Percentiles rank a stretch among this genome's conserved stretches.
phyloP scores from a whole-genome alignment of 1,284 basidiomycete species.

The Sparassis latifolia region DNA sequence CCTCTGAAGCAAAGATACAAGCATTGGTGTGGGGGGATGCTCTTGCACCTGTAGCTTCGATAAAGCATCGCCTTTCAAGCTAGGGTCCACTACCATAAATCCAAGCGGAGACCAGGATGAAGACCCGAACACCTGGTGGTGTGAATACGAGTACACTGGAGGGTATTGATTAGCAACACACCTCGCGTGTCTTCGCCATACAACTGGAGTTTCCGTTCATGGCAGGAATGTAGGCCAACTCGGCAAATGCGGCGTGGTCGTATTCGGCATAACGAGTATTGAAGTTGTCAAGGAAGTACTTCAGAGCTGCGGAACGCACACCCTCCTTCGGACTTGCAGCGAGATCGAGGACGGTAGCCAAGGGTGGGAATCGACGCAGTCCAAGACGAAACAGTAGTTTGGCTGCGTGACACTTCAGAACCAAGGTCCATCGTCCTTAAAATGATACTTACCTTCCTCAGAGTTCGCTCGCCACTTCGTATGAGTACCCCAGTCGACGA shows the following conservation, averaged over 20 bases:
- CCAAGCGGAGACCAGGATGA: conserved; percentile 70
- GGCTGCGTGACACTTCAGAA: conserved; percentile 40
- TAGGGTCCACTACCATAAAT: conserved; percentile 62
- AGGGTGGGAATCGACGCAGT: conserved; percentile 65
- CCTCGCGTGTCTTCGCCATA: conserved; percentile 66
- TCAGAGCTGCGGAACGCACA: conserved; percentile 54
- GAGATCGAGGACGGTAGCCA: conserved; percentile 61
- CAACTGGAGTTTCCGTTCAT: conserved; percentile 42
- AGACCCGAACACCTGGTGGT: conserved; percentile 64
- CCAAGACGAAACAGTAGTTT: conserved; percentile 82
- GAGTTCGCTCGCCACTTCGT: conserved; percentile 74
- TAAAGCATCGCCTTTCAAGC: conserved; percentile 45
- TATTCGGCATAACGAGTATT: conserved; percentile 60
- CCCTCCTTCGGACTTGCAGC: conserved; percentile 49
- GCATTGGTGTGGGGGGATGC: conserved; percentile 63
- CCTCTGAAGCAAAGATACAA: conserved; percentile 61
- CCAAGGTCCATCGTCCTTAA: neutral
- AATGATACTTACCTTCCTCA: conserved; percentile 67
- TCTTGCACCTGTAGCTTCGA: conserved; percentile 70
- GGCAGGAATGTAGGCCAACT: conserved; percentile 80
- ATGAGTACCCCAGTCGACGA: conserved; percentile 83
- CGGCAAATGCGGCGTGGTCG: conserved; percentile 42
- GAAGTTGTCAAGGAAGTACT: conserved; percentile 75
- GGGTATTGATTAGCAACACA: conserved; percentile 22
- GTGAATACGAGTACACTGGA: neutral